A percentile compares a stretch with the other conserved stretches of the same genome.
These are phyloP conservation scores for Pyracantha coccinea DNA, from an alignment of 331 rosid genomes.

Conservation along the genomic window DNA sequence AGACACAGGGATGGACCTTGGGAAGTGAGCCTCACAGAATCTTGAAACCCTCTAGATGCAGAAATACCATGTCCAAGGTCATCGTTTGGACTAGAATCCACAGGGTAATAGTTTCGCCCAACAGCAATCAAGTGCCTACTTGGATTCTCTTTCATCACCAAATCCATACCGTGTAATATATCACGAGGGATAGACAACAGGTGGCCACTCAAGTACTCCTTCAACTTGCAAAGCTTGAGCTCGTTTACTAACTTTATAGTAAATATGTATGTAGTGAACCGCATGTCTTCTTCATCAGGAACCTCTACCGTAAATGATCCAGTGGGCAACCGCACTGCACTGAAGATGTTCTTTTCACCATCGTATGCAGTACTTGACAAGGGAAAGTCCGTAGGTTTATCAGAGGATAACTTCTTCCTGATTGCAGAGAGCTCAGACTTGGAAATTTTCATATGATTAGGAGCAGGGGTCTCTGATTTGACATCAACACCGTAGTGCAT, in stretches of 20 bases:
- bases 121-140: conserved; percentile 32
- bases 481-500: conserved; percentile 52
- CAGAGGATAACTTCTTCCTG: conserved; percentile 43
- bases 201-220: conserved; percentile 35
- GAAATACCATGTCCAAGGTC: conserved; percentile 28
- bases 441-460: conserved; percentile 28
- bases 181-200: conserved; percentile 45
- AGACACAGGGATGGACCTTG: conserved; percentile 52
- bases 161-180: conserved; percentile 66
- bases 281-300: conserved; percentile 43
- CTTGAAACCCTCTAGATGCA: conserved; percentile 39
- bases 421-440: conserved; percentile 43
- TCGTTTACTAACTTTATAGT: conserved; percentile 35
- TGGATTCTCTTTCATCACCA: conserved; percentile 66
- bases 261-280: conserved; percentile 24
- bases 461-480: conserved; percentile 25
- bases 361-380: conserved; percentile 54
- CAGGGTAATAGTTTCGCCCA: conserved; percentile 55
- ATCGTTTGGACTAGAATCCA: conserved; percentile 11
- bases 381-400: conserved; percentile 36
- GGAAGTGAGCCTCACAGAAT: conserved; percentile 44
- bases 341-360: conserved; percentile 57
- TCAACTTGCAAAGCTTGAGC: conserved; percentile 40
- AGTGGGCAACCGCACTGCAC: conserved; percentile 48
- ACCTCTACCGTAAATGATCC: conserved; percentile 43